Conservation (phyloP, 441 rosid genomes). For the Dalechampia spathulata region DNA sequence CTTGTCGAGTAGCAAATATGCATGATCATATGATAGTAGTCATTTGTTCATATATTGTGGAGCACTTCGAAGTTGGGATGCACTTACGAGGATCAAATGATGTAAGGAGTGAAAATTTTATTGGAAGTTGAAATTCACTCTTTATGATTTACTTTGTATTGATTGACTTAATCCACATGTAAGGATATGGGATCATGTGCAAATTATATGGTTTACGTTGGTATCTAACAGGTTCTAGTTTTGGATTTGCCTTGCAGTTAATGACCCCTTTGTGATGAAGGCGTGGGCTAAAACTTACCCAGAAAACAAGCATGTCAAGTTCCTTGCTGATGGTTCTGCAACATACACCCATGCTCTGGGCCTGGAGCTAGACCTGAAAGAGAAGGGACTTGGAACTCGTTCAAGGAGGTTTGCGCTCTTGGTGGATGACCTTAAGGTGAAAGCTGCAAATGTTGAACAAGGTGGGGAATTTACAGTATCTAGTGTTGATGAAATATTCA, state of each 20-base stretch:
- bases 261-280: slow-evolving; percentile 92
- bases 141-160: too few species aligned
- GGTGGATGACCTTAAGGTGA: slow-evolving; percentile 83
- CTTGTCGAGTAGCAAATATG: too few species aligned
- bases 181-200: too few species aligned
- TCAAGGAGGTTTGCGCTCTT: slow-evolving; percentile 77
- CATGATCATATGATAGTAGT: too few species aligned
- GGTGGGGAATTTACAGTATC: slow-evolving; percentile 89
- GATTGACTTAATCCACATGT: too few species aligned
- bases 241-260: slow-evolving; percentile 40
- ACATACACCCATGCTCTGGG: slow-evolving; percentile 78
- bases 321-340: slow-evolving; percentile 82
- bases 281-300: slow-evolving; percentile 94
- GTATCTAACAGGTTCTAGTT: background rate
- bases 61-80: too few species aligned
- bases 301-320: slow-evolving; percentile 82
- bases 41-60: too few species aligned
- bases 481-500: slow-evolving; percentile 74
- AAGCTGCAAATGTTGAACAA: slow-evolving; percentile 74
- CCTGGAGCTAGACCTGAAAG: slow-evolving; percentile 81
- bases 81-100: too few species aligned
- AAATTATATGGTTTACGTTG: background rate
- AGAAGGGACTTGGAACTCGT: slow-evolving; percentile 83
- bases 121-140: too few species aligned
- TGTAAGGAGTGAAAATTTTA: too few species aligned